phyloP scores from a whole-genome alignment of 2,329 filamentous ascomycete genomes.

The Fusarium buharicum region DNA sequence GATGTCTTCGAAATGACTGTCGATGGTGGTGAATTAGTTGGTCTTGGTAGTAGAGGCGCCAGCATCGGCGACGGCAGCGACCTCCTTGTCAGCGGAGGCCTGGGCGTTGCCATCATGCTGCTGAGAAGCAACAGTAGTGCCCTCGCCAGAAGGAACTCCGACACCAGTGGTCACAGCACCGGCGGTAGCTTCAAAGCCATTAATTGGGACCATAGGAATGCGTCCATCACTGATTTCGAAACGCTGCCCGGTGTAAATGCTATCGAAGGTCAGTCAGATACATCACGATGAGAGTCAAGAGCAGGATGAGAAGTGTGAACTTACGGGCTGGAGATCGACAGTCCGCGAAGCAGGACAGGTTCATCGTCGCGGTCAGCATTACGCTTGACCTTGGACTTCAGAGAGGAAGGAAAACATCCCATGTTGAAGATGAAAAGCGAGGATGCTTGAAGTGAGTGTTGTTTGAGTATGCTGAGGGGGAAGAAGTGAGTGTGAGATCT shows the following conservation, averaged over 20 bases:
- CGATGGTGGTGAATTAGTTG: constrained; percentile 4
- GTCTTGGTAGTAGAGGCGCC: background rate
- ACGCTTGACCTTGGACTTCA: background rate
- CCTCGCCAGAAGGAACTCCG: too few species aligned
- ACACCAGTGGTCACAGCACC: too few species aligned
- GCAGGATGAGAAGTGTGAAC: background rate
- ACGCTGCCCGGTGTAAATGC: background rate
- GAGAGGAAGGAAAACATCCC: constrained; percentile 13
- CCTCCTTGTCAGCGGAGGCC: background rate
- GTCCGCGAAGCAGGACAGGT: accelerated
- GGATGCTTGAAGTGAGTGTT: background rate
- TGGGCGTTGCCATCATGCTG: background rate
- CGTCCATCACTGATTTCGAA: background rate
- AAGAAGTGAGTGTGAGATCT: constrained; percentile 7
- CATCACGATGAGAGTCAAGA: background rate
- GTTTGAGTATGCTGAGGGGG: background rate
- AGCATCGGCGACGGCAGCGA: background rate
- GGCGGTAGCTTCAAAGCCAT: too few species aligned
- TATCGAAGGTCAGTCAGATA: constrained; percentile 1
- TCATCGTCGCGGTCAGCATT: background rate
- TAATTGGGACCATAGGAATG: background rate
- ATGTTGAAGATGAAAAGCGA: background rate
- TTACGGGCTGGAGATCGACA: constrained; percentile 1
- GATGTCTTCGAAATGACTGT: background rate
- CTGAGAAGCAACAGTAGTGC: too few species aligned